Conservation (phyloP, 257 asterid genomes). For the Nemophila menziesii region DNA sequence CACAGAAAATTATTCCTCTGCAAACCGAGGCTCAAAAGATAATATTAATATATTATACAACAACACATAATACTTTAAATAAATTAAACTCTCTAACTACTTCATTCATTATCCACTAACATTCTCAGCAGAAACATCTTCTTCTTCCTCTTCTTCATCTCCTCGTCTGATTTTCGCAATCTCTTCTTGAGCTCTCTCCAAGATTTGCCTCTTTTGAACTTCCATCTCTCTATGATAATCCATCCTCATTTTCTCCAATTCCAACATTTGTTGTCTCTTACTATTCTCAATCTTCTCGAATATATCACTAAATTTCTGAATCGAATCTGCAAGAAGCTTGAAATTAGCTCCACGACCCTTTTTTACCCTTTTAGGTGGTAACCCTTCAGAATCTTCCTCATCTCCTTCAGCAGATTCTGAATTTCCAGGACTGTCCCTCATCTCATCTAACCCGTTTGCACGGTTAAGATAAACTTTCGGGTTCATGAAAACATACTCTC, state of each 20-base stretch:
- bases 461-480: conserved; percentile 39
- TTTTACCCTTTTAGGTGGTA: conserved; percentile 32
- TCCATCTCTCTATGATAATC: conserved; percentile 74
- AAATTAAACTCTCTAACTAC: conserved; percentile 1
- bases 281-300: conserved; percentile 75
- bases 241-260: conserved; percentile 78
- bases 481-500: conserved; percentile 55
- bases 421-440: conserved; percentile 67
- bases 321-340: conserved; percentile 67
- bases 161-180: conserved; percentile 59
- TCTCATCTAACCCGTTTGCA: conserved; percentile 63
- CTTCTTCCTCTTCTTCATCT: conserved; percentile 58
- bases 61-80: conserved; percentile 10
- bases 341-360: conserved; percentile 26
- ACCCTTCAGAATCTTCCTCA: conserved; percentile 44
- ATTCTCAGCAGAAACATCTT: conserved; percentile 36
- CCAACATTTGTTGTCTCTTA: conserved; percentile 69
- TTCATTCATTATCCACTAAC: conserved; percentile 36
- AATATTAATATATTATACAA: conserved; percentile 30
- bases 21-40: conserved; percentile 13
- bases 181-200: conserved; percentile 80
- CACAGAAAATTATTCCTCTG: conserved; percentile 14
- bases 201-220: conserved; percentile 55
- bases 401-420: conserved; percentile 39
- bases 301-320: conserved; percentile 53